These are phyloP conservation scores for Penicillium sp. DNA, from an alignment of 2,329 filamentous ascomycete species.

Conservation along the genomic window DNA sequence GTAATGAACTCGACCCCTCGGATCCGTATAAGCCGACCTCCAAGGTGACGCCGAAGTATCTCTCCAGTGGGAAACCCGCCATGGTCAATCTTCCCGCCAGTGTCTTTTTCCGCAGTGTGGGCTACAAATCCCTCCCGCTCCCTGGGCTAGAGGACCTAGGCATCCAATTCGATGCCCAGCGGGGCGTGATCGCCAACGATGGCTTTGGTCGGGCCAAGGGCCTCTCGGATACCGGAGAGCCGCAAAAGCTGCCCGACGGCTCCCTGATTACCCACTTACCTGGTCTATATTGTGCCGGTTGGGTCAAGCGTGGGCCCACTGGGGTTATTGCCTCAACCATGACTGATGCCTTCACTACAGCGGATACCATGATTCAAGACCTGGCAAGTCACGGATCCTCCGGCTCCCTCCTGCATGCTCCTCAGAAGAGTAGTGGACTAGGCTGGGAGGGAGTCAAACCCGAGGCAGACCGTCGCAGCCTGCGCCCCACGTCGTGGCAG, in stretches of 20 bases:
- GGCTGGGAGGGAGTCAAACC: slow-evolving; percentile 79
- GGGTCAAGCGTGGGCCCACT: slow-evolving; percentile 93
- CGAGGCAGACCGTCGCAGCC: slow-evolving; percentile 60
- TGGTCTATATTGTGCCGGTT: slow-evolving; percentile 90
- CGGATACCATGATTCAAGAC: slow-evolving; percentile 80
- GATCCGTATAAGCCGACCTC: slow-evolving; percentile 57
- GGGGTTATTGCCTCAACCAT: slow-evolving; percentile 96
- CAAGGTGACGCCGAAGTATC: slow-evolving; percentile 50
- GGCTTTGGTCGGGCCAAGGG: slow-evolving; percentile 71
- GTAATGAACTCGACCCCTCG: slow-evolving; percentile 55
- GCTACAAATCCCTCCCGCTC: slow-evolving; percentile 82
- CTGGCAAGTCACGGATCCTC: slow-evolving; percentile 55
- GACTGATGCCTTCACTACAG: slow-evolving; percentile 90
- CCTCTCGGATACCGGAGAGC: slow-evolving; percentile 30
- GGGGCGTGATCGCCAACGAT: slow-evolving; percentile 83
- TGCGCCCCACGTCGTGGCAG: slow-evolving; percentile 74
- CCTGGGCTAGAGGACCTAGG: slow-evolving; percentile 73
- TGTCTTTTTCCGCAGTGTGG: slow-evolving; percentile 89
- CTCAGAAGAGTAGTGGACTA: slow-evolving; percentile 44
- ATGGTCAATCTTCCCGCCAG: slow-evolving; percentile 63
- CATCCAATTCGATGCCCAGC: slow-evolving; percentile 74
- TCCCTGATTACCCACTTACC: slow-evolving; percentile 59
- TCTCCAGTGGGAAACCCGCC: slow-evolving; percentile 53
- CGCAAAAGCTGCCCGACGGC: slow-evolving; percentile 34
- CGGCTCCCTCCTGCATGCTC: slow-evolving; percentile 53